Conservation (phyloP, 108 stramenopile genomes). For the Skeletonema marinoi region DNA sequence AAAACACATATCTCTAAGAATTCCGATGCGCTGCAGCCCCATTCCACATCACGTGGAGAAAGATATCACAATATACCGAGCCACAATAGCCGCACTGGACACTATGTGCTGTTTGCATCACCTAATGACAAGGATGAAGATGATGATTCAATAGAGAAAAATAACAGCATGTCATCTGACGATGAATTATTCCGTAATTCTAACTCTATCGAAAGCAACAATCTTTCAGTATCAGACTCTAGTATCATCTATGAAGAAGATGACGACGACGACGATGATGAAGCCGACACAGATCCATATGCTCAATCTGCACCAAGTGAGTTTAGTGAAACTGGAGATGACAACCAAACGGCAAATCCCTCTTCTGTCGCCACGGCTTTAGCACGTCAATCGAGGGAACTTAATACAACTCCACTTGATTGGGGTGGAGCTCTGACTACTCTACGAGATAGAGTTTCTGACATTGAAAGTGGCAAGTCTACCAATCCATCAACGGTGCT, state of each 20-base stretch:
- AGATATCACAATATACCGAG: not conserved
- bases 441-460: conserved; percentile 63
- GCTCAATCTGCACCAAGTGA: conserved; percentile 53
- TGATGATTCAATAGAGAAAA: conserved; percentile 5
- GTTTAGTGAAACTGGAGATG: conserved; percentile 40
- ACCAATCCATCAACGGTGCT: conserved; percentile 69
- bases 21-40: not conserved
- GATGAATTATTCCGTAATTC: conserved; percentile 26
- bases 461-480: conserved; percentile 67
- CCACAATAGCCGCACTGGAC: not conserved
- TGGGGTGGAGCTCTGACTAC: conserved; percentile 82
- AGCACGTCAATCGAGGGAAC: conserved; percentile 15
- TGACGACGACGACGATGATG: conserved; percentile 64
- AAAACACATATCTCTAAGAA: not conserved
- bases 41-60: not conserved
- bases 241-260: conserved; percentile 36
- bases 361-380: conserved; percentile 26
- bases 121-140: conserved; percentile 9
- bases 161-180: conserved; percentile 27
- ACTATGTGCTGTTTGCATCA: conserved; percentile 7
- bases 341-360: not conserved
- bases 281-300: conserved; percentile 54
- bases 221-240: conserved; percentile 13
- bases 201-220: not conserved
- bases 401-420: conserved; percentile 50